Evolutionary conservation across 1,139 yeast genomes (phyloP).

Genomic region (Pneumocystis canis): DNA sequence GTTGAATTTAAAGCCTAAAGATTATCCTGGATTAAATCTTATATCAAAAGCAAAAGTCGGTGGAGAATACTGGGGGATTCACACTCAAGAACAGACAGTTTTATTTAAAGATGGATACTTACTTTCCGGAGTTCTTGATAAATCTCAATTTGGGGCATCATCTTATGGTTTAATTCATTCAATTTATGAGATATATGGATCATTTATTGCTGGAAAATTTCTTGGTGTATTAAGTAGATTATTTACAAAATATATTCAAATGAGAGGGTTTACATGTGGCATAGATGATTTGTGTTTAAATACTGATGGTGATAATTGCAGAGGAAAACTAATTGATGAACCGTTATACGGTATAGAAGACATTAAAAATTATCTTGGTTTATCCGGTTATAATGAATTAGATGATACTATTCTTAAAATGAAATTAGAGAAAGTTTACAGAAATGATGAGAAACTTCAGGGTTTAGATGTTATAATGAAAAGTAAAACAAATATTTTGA

Average conservation of each 20-base stretch:
- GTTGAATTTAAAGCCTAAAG: conserved; percentile 19
- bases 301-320: conserved; percentile 77
- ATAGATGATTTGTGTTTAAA: conserved; percentile 97
- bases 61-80: conserved; percentile 85
- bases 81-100: conserved; percentile 73
- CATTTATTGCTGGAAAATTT: conserved; percentile 76
- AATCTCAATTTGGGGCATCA: conserved; percentile 96
- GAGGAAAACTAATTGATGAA: conserved; percentile 68
- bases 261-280: conserved; percentile 95
- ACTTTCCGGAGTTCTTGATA: conserved; percentile 83
- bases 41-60: conserved; percentile 75
- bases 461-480: conserved; percentile 93
- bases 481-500: conserved; percentile 79
- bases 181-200: conserved; percentile 88
- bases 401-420: conserved; percentile 61
- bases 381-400: conserved; percentile 32
- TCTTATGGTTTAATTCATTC: conserved; percentile 95
- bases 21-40: conserved; percentile 82
- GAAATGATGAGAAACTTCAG: conserved; percentile 86
- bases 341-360: conserved; percentile 78
- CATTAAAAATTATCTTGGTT: conserved; percentile 85
- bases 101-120: conserved; percentile 76
- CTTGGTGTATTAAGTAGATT: conserved; percentile 83
- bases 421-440: conserved; percentile 82
- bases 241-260: conserved; percentile 84